A percentile compares a stretch with the other conserved stretches of the same genome.
phyloP scores from a whole-genome alignment of 73 alveolate species.

The Tetrahymena malaccensis region DNA sequence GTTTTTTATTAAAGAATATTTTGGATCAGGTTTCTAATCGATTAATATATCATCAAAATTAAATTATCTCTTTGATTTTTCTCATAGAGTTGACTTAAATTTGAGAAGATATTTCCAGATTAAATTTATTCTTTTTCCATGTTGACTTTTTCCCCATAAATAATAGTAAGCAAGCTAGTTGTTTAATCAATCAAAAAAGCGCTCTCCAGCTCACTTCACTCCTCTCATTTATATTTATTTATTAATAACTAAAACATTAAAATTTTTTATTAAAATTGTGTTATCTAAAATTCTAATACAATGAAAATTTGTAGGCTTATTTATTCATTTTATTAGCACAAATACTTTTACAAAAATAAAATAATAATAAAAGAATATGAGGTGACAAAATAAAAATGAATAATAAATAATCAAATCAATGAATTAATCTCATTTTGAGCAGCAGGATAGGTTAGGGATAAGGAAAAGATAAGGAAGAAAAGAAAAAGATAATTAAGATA shows the following conservation, averaged over 20 bases:
- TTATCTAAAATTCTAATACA: too few species aligned
- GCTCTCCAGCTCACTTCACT: too few species aligned
- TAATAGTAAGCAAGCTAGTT: too few species aligned
- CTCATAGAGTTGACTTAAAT: neutral
- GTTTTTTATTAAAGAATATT: too few species aligned
- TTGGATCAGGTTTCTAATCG: neutral
- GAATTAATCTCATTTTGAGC: neutral
- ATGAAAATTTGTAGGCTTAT: too few species aligned
- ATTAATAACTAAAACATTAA: too few species aligned
- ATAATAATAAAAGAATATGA: neutral
- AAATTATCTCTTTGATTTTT: too few species aligned
- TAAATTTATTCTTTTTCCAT: neutral
- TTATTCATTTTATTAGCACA: too few species aligned
- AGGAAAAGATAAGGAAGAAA: neutral
- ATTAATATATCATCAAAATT: too few species aligned
- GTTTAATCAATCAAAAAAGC: neutral
- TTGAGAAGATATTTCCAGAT: neutral
- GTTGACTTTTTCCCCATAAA: neutral
- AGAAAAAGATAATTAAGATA: neutral
- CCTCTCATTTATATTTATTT: too few species aligned
- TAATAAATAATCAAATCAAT: neutral
- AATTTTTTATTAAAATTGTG: too few species aligned
- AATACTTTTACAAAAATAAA: neutral
- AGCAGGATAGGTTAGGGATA: neutral
- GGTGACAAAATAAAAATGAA: neutral